Base-by-base conservation (phyloP, 129 eudicot genomes). In the Smallanthus sonchifolius region DNA sequence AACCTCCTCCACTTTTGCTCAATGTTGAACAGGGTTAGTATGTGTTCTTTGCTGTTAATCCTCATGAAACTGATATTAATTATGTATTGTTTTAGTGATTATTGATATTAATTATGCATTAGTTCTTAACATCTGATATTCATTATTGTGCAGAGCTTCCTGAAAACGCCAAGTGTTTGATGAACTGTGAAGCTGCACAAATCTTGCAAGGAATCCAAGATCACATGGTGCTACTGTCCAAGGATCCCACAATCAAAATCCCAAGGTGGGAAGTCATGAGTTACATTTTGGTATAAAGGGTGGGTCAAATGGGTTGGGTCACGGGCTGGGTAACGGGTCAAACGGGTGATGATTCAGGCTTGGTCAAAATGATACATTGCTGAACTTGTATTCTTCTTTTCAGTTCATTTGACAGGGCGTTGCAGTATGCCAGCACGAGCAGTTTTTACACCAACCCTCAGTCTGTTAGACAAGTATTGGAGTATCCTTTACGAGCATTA, bases 161-260 rank as follows among this genome's bases (percentile, higher is more conserved):
- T 24, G 82, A 83, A 63, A 83, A 84, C 75, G 79, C 90, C 5
- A 77, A 47, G 55, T 90, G 92, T 82, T 65, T 93, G 79, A 93
- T 83, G 86, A 96, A 93, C 79, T 88, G 96, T 76, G 98, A 93
- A 82, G 98, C 96, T 64, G 95, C 86, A 43, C 85, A 88, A 76
- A 86, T 87, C 48, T 83, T 93, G 67, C 87, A 83, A 77, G 91
- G 91, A 78, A 87, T 94, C 65, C 96, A 90, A 72, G 98, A 90
- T 52, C 91, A 90, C 74, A 90, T 94, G 97, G 86, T 82, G 73
- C 70, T 86, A 14, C 80, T 93, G 69, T 93, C 98, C 52, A 84
- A 79, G 51, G 97, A 93, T 80, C 91, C 98, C 69, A 77, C 85
- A 15, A 88, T 90, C 40, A 93, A 90, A 79, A 86, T 93, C 24